A percentile compares a stretch with the other conserved stretches of the same genome.
Conservation (phyloP, 805 yeast species). For the Nakazawaea sp. region DNA sequence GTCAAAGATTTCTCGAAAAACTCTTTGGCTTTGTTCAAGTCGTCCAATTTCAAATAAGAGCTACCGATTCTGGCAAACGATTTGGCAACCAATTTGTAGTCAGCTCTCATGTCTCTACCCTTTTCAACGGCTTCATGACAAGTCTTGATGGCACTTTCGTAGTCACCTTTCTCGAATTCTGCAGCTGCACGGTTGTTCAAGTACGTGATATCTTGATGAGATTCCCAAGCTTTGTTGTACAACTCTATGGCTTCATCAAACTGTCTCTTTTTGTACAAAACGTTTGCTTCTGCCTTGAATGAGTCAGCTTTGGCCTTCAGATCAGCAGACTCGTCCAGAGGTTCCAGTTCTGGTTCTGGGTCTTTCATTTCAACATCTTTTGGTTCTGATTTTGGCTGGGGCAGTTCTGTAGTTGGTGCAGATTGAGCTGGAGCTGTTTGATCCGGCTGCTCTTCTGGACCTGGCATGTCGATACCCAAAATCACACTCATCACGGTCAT, state of each 20-base stretch:
- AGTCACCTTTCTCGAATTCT: conserved; percentile 91
- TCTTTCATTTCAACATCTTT: conserved; percentile 18
- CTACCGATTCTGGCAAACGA: conserved; percentile 90
- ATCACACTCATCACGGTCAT: conserved; percentile 84
- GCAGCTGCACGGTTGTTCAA: conserved; percentile 98
- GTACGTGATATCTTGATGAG: conserved; percentile 76
- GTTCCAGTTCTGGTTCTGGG: conserved; percentile 29
- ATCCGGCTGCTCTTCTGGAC: conserved; percentile 15
- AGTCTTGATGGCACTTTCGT: conserved; percentile 75
- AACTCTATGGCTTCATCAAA: conserved; percentile 89
- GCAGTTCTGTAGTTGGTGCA: conserved; percentile 19
- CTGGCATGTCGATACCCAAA: conserved; percentile 71
- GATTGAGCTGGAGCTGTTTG: conserved; percentile 15
- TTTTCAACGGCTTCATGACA: conserved; percentile 79
- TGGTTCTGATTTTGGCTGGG: conserved; percentile 18
- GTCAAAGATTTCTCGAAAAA: conserved; percentile 86
- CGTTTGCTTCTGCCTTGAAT: conserved; percentile 81
- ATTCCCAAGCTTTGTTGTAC: conserved; percentile 82
- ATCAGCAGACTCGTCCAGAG: conserved; percentile 18
- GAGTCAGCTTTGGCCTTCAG: conserved; percentile 51
- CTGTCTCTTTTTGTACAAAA: conserved; percentile 74
- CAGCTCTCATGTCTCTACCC: conserved; percentile 87
- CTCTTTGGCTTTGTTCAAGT: conserved; percentile 66
- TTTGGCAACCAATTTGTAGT: conserved; percentile 86
- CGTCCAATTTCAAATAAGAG: conserved; percentile 67